These are phyloP conservation scores for Phytopythium mirpurense DNA, from an alignment of 352 stramenopile species.

Conservation along the genomic window DNA sequence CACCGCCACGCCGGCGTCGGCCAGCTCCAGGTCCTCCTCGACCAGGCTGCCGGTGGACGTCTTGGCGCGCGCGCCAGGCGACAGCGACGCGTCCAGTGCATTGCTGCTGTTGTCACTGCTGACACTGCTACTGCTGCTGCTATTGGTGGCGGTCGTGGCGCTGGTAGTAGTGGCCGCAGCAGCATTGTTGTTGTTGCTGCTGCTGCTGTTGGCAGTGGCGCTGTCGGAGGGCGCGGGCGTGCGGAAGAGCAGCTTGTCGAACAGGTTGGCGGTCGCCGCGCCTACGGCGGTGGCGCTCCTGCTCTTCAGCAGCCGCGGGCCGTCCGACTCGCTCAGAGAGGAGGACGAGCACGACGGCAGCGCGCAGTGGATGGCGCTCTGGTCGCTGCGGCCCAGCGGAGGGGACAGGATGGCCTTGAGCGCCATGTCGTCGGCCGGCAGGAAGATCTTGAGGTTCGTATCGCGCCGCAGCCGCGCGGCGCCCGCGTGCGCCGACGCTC, in stretches of 20 bases:
- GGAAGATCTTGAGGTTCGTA: constrained; percentile 42
- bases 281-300: constrained; percentile 2
- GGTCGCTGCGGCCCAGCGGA: not conserved
- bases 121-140: constrained; percentile 2
- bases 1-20: constrained; percentile 35
- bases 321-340: not conserved
- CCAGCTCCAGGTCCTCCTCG: constrained; percentile 40
- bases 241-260: constrained; percentile 39
- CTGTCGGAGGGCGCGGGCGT: not conserved
- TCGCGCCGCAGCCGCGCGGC: constrained; percentile 15
- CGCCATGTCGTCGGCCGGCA: constrained; percentile 44
- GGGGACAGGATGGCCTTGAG: constrained; percentile 55
- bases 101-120: constrained; percentile 5
- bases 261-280: constrained; percentile 15
- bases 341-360: not conserved
- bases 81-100: not conserved
- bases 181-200: no score
- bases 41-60: constrained; percentile 27
- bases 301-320: constrained; percentile 2
- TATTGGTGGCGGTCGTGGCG: not conserved
- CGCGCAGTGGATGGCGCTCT: no score
- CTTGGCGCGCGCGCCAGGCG: constrained; percentile 12
- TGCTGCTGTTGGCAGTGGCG: not conserved
- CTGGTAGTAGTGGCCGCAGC: no score
- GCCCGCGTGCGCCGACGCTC: not conserved